Base-by-base conservation (phyloP, 495 filamentous ascomycete species). In the Jackrogersella minutella region DNA sequence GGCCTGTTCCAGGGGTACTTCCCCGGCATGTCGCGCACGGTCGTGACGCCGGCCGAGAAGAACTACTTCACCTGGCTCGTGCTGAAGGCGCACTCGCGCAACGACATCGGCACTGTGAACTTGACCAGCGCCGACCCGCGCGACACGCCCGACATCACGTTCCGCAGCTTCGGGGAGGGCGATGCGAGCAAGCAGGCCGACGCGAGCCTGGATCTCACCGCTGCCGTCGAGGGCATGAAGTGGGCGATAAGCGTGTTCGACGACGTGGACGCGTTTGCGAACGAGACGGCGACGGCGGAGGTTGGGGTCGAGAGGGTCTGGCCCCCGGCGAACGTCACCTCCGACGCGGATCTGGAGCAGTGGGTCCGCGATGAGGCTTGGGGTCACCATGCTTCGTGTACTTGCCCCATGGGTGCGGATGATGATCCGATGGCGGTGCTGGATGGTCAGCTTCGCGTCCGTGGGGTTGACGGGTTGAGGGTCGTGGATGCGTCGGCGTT, bases 401-500 rank as follows among this genome's bases (percentile, higher is more conserved):
- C 85, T 10, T 81, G 78, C 54, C 72, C 85, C 13, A 90, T 88
- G 60, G 87, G 87, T 5, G 64, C 72, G 0, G 84, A 86, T 56
- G 72, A 68, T 10, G 86, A 89, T 61, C 73, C 78, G 11, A 78
- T 81, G 68, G 87, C 86, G 1, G 86, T 88, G 16, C 52, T 90
- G 46, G 87, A 89, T 66, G 74, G 77, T 1, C 78, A 81, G 61
- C 87, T 89, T 64, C 71, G 83, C 0, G 87, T 90, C 2, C 77
- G 84, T 17, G 84, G 84, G 0, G 80, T 85, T 0, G 71, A 80
- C n/a, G 79, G 85, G 5, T 63, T 89, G 66, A 77, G 88, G 47
- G 86, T 89, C 16, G 87, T 89, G 0, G 88, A 89, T 74, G 87
- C 86, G 11, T 83, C 79, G 7, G 76, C 79, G 3, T 86, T 81